Evolutionary conservation across 2,329 filamentous ascomycete genomes (phyloP).

Genomic region (Scedosporium minutisporum): DNA sequence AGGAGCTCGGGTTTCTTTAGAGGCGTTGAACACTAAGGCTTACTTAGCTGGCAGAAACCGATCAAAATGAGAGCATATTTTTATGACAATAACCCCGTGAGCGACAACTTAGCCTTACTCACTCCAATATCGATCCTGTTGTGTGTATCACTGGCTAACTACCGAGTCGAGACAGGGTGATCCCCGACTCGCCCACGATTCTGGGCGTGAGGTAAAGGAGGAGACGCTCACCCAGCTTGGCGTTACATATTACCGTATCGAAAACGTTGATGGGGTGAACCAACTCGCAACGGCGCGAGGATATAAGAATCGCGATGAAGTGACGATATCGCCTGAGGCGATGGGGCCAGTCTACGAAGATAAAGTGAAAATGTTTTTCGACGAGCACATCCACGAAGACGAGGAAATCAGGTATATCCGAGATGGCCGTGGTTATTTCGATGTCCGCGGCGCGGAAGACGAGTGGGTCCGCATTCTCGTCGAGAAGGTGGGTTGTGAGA

Average conservation of each 20-base stretch:
- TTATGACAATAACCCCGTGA: conserved; percentile 45
- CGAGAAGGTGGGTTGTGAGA: conserved; percentile 51
- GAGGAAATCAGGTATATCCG: conserved; percentile 96
- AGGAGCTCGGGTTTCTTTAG: too few species aligned
- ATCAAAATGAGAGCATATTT: conserved; percentile 46
- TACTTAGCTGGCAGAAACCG: not conserved
- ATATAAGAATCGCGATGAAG: conserved; percentile 93
- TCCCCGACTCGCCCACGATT: conserved; percentile 85
- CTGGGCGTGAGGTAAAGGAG: conserved; percentile 56
- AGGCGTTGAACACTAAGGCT: too few species aligned
- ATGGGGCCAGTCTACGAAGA: conserved; percentile 85
- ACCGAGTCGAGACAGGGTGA: conserved; percentile 55
- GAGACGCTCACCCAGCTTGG: conserved; percentile 64
- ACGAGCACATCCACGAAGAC: conserved; percentile 94
- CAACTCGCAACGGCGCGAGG: conserved; percentile 61
- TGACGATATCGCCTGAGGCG: conserved; percentile 74
- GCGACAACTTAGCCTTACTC: conserved; percentile 15
- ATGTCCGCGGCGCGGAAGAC: conserved; percentile 74
- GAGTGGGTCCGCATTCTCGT: conserved; percentile 82
- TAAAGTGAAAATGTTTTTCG: conserved; percentile 89
- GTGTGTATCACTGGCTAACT: conserved; percentile 7
- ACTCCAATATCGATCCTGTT: not conserved
- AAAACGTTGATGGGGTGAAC: conserved; percentile 59
- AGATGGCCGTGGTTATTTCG: conserved; percentile 83
- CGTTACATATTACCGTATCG: conserved; percentile 66